Evolutionary conservation across 805 yeast genomes (phyloP), one percentile per base, ranked within the genome.

Genomic region (Cyberlindnera euphorbiae): DNA sequence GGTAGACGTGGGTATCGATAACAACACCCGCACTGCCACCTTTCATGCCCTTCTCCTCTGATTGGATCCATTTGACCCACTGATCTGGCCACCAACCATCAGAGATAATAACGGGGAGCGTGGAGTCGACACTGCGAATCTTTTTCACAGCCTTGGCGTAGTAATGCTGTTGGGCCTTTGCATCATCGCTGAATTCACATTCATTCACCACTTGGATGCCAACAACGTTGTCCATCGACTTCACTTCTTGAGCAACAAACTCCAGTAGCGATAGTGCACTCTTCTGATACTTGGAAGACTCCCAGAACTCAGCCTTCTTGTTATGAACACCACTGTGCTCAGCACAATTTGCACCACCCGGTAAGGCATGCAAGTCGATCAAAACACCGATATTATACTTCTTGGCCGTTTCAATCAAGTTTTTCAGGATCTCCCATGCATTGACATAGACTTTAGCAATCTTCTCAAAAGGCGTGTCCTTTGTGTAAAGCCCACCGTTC

Each of bases 41-140:
- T 28, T 61, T 61, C 25, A 71, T 69, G 23, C 62, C 53, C 33
- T 69, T 70, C 29, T 34, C 41, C 28, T 51, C 44, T 2, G 39
- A 31, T 3, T 16, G 13, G 8, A 86, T 58, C 79, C 82, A 84
- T 42, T 77, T 64, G 17, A 71, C 79, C 85, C 88, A 85, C 53
- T 76, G 84, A 45, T 73, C 73, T 5, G 93, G 73, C 79, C 87
- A 81, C 97, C 97, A 93, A 4, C 95, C 95, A 56, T 90, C 97
- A 2, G 96, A 85, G 24, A 90, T 82, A 13, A 83, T 63, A 6
- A 90, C 66, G 0, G 96, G 96, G 23, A 87, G 59, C 2, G 59
- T 59, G 1, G 57, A 32, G 52, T 85, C 82, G 12, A 67, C 63
- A 15, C 59, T 55, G 21, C 90, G 66, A 28, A 90, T 79, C 27